A percentile compares a stretch with the other conserved stretches of the same genome.
Conservation (phyloP, 2,329 filamentous ascomycete genomes). For the Acarospora socialis region DNA sequence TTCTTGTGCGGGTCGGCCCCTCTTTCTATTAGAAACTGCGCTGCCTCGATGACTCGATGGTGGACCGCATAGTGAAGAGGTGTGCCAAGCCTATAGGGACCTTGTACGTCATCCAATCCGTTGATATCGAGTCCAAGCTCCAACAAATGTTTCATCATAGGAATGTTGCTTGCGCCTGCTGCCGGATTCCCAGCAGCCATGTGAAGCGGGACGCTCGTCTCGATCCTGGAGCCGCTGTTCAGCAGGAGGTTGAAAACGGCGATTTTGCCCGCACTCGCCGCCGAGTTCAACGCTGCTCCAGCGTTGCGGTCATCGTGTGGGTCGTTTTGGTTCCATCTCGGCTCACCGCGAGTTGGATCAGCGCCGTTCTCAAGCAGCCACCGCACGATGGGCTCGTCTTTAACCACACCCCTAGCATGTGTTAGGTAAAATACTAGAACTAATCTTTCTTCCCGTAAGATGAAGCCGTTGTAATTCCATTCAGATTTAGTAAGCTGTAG, state of each 20-base stretch:
- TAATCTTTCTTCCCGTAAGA: neutral
- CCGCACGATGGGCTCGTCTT: slow-evolving; percentile 1
- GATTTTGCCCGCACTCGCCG: neutral
- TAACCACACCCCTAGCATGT: slow-evolving; percentile 1
- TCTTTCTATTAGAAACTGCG: neutral
- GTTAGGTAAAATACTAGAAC: neutral
- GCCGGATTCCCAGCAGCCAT: slow-evolving; percentile 2
- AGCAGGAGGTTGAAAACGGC: slow-evolving; percentile 5
- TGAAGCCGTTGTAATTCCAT: neutral
- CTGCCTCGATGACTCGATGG: neutral
- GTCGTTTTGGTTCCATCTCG: neutral
- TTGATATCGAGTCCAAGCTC: slow-evolving; percentile 1
- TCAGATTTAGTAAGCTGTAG: no score
- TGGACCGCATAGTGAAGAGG: slow-evolving; percentile 3
- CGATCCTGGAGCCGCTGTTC: neutral
- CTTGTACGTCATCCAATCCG: neutral
- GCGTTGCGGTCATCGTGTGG: neutral
- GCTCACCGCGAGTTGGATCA: no score
- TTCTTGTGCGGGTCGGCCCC: slow-evolving; percentile 2
- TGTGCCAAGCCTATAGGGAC: neutral
- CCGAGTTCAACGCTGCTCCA: neutral
- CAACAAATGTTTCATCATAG: slow-evolving; percentile 1
- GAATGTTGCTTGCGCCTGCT: neutral
- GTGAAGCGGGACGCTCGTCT: neutral
- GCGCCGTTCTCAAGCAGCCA: slow-evolving; percentile 3